These are phyloP conservation scores for Musa acuminata DNA, from an alignment of 176 grass and related monocot genomes.

Conservation along the genomic window DNA sequence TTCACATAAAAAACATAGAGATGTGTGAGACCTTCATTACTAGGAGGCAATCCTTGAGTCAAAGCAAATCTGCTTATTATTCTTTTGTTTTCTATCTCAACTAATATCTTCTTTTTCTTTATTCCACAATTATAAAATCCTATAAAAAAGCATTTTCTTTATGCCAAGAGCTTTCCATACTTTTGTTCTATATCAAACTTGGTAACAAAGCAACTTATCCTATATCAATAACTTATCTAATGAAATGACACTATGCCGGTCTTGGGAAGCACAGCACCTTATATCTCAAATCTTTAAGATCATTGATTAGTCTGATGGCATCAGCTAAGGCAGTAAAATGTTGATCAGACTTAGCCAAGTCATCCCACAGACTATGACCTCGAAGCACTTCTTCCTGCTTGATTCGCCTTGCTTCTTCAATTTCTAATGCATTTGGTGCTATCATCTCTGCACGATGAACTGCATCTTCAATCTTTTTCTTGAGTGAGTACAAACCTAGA, in stretches of 20 bases:
- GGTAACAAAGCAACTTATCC: not conserved
- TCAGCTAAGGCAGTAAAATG: slow-evolving; percentile 60
- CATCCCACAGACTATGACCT: slow-evolving; percentile 54
- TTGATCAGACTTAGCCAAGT: slow-evolving; percentile 53
- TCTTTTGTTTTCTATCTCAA: too few species aligned
- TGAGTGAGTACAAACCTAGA: slow-evolving; percentile 68
- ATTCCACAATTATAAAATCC: too few species aligned
- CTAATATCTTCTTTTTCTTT: too few species aligned
- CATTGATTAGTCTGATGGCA: slow-evolving; percentile 55
- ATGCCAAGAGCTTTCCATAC: too few species aligned
- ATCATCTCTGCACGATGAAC: slow-evolving; percentile 52
- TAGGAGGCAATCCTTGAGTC: too few species aligned
- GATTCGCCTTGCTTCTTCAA: slow-evolving; percentile 66
- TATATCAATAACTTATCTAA: too few species aligned
- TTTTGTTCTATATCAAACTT: too few species aligned
- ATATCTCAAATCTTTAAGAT: slow-evolving; percentile 78
- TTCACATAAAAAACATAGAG: too few species aligned
- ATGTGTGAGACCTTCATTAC: too few species aligned
- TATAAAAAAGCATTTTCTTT: too few species aligned
- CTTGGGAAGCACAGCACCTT: slow-evolving; percentile 51
- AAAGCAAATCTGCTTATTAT: too few species aligned
- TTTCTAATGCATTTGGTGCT: slow-evolving; percentile 44
- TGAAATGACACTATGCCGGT: slow-evolving; percentile 5
- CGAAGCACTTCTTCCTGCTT: slow-evolving; percentile 58
- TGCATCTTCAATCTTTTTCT: slow-evolving; percentile 74